phyloP scores from a whole-genome alignment of 345 rosid species.

The Barbarea vulgaris region DNA sequence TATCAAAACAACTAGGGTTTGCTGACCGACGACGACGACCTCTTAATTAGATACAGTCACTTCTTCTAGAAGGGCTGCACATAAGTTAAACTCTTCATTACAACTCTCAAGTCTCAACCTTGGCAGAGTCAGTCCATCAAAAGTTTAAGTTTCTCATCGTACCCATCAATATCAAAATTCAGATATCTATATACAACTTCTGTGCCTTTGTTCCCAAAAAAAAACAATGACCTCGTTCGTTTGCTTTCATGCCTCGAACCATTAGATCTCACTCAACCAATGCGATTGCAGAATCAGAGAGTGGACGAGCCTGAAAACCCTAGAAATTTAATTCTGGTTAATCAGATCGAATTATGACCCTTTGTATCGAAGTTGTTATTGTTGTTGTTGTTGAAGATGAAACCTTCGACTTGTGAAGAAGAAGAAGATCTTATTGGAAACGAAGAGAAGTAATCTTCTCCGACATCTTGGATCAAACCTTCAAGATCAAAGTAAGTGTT shows the following conservation, averaged over 20 bases:
- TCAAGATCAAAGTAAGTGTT: constrained; percentile 46
- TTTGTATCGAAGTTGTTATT: constrained; percentile 28
- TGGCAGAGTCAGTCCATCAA: constrained; percentile 26
- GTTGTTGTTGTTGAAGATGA: constrained; percentile 30
- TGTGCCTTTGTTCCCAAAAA: constrained; percentile 11
- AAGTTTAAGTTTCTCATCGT: constrained; percentile 11
- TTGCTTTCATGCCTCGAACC: constrained; percentile 18
- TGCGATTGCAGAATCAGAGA: constrained; percentile 3
- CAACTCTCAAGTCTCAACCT: constrained; percentile 18
- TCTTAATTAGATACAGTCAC: constrained; percentile 32
- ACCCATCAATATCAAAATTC: constrained; percentile 10
- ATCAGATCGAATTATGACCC: constrained; percentile 24
- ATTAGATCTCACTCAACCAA: constrained; percentile 14
- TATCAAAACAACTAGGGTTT: constrained; percentile 25
- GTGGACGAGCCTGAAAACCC: constrained; percentile 13
- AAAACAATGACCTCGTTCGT: constrained; percentile 4
- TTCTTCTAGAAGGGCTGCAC: constrained; percentile 35
- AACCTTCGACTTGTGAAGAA: constrained; percentile 32
- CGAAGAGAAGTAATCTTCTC: constrained; percentile 41
- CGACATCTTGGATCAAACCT: constrained; percentile 45
- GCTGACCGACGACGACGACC: constrained; percentile 1
- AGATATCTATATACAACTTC: constrained; percentile 4
- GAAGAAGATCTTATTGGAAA: constrained; percentile 42
- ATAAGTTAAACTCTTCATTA: constrained; percentile 24
- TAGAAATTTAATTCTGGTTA: neutral